These are phyloP conservation scores for Collariella sp. DNA, from an alignment of 495 filamentous ascomycete species.

Conservation along the genomic window DNA sequence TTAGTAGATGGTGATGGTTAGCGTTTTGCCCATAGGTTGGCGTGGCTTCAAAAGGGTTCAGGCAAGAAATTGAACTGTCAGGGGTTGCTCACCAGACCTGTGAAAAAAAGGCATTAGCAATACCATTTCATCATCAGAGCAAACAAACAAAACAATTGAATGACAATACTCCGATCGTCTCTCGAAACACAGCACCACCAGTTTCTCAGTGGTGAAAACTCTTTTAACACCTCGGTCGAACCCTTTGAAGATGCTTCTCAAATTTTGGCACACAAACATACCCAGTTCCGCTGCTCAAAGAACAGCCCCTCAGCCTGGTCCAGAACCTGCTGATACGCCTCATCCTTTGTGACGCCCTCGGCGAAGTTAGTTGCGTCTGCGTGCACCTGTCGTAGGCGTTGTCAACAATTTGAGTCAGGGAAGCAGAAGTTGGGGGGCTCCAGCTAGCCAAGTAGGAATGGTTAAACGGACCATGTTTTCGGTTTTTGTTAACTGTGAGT, in stretches of 20 bases:
- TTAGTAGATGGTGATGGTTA: neutral
- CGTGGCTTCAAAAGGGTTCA: neutral
- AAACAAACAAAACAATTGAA: neutral
- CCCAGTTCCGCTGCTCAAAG: conserved; percentile 80
- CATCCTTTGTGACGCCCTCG: conserved; percentile 54
- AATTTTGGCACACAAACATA: conserved; percentile 30
- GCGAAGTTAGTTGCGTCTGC: conserved; percentile 76
- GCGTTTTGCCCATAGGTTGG: neutral
- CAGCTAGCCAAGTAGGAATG: neutral
- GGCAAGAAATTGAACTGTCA: neutral
- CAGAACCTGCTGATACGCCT: conserved; percentile 69
- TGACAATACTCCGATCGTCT: neutral
- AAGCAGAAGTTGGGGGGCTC: neutral
- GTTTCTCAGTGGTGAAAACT: neutral
- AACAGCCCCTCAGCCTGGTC: conserved; percentile 63
- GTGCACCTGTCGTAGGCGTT: conserved; percentile 55
- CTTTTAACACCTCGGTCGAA: neutral
- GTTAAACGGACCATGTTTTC: neutral
- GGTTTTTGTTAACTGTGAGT: too few relatives aligned
- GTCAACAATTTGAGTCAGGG: neutral
- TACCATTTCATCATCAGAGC: neutral
- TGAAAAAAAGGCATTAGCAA: neutral
- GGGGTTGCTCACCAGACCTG: conserved; percentile 49
- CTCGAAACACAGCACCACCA: neutral
- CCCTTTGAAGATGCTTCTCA: neutral